Evolutionary conservation across 2,329 filamentous ascomycete genomes (phyloP).

Genomic region (Emergomyces pasteurianus): DNA sequence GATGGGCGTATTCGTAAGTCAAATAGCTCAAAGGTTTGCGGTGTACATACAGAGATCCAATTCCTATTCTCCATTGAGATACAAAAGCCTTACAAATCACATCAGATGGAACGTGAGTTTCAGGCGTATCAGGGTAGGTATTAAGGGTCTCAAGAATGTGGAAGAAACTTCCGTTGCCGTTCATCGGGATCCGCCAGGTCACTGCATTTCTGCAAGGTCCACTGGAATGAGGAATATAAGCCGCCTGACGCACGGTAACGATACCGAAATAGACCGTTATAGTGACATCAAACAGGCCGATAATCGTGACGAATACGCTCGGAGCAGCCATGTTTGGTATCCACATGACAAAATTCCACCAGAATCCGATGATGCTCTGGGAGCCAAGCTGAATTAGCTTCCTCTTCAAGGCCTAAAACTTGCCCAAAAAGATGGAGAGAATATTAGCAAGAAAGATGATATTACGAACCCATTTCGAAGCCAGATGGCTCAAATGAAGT

Average conservation of each 20-base stretch:
- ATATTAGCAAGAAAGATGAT: neutral
- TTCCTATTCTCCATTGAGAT: neutral
- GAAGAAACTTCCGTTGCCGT: slow-evolving; percentile 2
- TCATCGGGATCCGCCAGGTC: slow-evolving; percentile 1
- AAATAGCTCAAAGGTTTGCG: neutral
- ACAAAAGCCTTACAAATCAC: neutral
- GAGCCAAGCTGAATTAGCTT: neutral
- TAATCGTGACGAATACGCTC: neutral
- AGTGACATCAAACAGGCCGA: slow-evolving; percentile 1
- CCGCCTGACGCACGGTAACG: neutral
- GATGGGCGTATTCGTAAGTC: neutral
- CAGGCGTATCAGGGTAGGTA: neutral
- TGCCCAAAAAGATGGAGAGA: neutral
- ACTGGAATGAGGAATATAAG: neutral
- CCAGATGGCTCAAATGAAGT: neutral
- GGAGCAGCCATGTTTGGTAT: neutral
- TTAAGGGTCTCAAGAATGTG: neutral
- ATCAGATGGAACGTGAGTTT: neutral
- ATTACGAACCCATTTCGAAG: slow-evolving; percentile 3
- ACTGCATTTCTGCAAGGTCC: neutral
- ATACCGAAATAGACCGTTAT: slow-evolving; percentile 1
- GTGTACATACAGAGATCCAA: slow-evolving; percentile 1
- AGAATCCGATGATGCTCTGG: neutral
- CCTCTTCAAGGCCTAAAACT: neutral
- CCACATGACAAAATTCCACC: slow-evolving; percentile 4